Base-by-base conservation (phyloP, 2,329 filamentous ascomycete species). In the Mycosphaerelloides madeirae region DNA sequence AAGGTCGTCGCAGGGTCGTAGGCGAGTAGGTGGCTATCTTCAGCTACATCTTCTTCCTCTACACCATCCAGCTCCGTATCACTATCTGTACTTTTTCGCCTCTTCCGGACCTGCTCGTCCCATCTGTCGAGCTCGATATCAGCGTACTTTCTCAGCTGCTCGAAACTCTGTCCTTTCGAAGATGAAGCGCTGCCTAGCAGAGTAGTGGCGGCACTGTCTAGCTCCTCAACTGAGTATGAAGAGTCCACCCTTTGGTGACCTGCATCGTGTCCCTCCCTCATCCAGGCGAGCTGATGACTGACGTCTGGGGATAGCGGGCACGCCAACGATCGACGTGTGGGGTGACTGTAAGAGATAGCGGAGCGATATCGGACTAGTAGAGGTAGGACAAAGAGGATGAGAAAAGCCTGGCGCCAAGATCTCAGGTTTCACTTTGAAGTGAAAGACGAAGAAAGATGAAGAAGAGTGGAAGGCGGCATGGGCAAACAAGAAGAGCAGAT, bases 131-230 rank as follows among this genome's bases (percentile, higher is more conserved):
- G 37, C 33, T 53, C 51, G 6, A 53, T 42, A 43, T 54, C 52
- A 28, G 50, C 54, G 48, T 54, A 53, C 29, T 40, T 18, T 20
- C 39, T 34, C n/a, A 29, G 14, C 28, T 54, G 42, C 12, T 52
- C 54, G 13, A 54, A 48, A 25, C 52, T 57, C 12, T 44, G 39
- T 25, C 42, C 34, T 22, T 47, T 49, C 15, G 39, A 44, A 15
- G 39, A 43, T 3, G 36, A 31, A 13, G 49, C 36, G 36, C 52
- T 56, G 15, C 44, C 52, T 2, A 55, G 43, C 11, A 60, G 45
- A 6, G 57, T 60, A 6, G 57, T 59, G 5, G 53, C 58, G 8
- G 57, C 49, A 35, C 53, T 56, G 41, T 59, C 55, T 50, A 58
- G 44, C 19, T 54, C 54, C 9, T 52, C 48, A 37, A 34, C 34